phyloP scores from a whole-genome alignment of 2,329 filamentous ascomycete species.

The Colletotrichum filicis region DNA sequence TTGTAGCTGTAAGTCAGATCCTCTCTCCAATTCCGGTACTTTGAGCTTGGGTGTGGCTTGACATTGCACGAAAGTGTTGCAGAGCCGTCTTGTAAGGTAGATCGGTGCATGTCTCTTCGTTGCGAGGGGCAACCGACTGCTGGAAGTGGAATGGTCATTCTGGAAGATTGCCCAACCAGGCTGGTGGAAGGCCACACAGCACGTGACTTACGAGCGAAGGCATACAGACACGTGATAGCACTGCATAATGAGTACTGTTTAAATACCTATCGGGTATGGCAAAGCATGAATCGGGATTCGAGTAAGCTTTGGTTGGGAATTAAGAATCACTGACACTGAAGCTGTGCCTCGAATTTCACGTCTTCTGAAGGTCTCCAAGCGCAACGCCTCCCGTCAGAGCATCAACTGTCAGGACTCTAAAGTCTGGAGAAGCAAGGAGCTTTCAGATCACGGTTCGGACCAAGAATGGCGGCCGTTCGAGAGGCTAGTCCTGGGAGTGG shows the following conservation, averaged over 20 bases:
- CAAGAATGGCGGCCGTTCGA: slow-evolving; percentile 8
- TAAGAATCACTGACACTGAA: background rate
- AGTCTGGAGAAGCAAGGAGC: background rate
- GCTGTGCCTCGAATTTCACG: background rate
- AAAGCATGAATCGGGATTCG: too few relatives aligned
- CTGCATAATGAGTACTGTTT: background rate
- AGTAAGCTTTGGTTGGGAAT: too few relatives aligned
- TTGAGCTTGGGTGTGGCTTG: background rate
- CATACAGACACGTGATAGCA: background rate
- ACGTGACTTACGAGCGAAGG: background rate
- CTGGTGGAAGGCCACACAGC: background rate
- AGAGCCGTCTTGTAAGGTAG: background rate
- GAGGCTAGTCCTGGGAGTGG: background rate
- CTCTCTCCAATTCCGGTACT: background rate
- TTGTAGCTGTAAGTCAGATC: background rate
- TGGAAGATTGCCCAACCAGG: background rate
- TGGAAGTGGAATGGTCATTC: background rate
- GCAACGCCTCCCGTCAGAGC: background rate
- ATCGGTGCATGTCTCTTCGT: background rate
- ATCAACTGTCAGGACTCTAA: background rate
- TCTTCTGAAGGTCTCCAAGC: background rate
- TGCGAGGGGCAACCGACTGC: slow-evolving; percentile 28
- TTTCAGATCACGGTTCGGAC: slow-evolving; percentile 1
- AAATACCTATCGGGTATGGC: background rate
- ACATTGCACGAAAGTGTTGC: background rate